Evolutionary conservation across 331 rosid species (phyloP).

Genomic region (Quercus lobata): DNA sequence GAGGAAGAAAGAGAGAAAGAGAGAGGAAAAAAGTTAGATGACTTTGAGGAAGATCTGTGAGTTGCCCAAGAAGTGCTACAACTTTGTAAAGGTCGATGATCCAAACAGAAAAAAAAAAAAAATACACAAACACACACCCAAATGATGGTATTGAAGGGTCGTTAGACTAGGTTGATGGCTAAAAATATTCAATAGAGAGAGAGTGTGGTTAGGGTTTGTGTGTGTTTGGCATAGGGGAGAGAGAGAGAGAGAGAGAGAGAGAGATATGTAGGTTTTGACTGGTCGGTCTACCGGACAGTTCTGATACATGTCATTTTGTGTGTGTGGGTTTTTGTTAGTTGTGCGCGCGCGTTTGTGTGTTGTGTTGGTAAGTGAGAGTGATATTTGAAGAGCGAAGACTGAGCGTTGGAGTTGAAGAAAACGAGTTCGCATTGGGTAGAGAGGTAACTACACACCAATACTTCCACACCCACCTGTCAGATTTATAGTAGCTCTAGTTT

Average conservation of each 20-base stretch:
- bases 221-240: too few species aligned
- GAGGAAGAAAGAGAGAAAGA: background rate
- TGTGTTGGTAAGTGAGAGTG: background rate
- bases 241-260: background rate
- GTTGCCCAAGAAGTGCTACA: constrained; percentile 26
- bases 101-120: background rate
- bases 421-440: background rate
- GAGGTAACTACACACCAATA: constrained; percentile 14
- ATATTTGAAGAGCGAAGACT: constrained; percentile 33
- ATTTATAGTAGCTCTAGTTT: background rate
- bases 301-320: background rate
- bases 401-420: constrained; percentile 17
- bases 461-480: constrained; percentile 31
- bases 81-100: constrained; percentile 11
- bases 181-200: background rate
- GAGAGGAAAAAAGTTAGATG: constrained; percentile 30
- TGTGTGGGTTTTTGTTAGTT: constrained; percentile 28
- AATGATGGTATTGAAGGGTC: constrained; percentile 31
- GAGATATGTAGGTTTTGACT: constrained; percentile 47
- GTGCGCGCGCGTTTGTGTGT: constrained; percentile 14
- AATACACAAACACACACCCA: too few species aligned
- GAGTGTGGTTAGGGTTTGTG: constrained; percentile 17
- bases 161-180: constrained; percentile 14
- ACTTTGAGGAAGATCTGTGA: constrained; percentile 67
- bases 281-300: constrained; percentile 90